Conservation (phyloP, 345 rosid genomes). For the Erucastrum elatum region DNA sequence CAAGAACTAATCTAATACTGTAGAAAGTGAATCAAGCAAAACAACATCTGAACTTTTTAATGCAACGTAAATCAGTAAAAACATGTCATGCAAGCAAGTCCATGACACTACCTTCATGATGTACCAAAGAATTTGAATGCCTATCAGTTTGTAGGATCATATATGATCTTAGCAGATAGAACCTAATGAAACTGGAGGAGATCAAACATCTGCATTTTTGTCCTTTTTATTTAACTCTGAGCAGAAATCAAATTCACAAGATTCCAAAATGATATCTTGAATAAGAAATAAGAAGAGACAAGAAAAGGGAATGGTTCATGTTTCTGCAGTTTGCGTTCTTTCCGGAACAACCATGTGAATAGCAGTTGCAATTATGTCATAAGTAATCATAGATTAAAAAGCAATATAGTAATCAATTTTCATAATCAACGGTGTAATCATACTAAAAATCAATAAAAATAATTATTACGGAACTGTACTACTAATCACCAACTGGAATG, state of each 20-base stretch:
- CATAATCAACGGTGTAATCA: background rate
- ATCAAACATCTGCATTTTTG: background rate
- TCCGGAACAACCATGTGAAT: slow-evolving; percentile 33
- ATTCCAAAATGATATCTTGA: background rate
- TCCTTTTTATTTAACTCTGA: background rate
- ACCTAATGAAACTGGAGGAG: background rate
- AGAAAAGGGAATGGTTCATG: slow-evolving; percentile 11
- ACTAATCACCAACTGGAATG: slow-evolving; percentile 30
- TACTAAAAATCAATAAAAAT: slow-evolving; percentile 7
- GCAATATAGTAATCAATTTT: background rate
- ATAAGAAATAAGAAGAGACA: background rate
- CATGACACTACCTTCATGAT: background rate
- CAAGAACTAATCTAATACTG: background rate
- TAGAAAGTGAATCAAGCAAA: background rate
- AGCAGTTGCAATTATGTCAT: slow-evolving; percentile 3
- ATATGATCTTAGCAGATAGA: background rate
- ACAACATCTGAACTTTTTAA: background rate
- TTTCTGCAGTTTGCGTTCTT: slow-evolving; percentile 20
- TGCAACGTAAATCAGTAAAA: background rate
- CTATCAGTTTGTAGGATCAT: slow-evolving; percentile 2
- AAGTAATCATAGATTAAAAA: slow-evolving; percentile 14
- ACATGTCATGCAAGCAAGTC: background rate
- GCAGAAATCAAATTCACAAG: slow-evolving; percentile 8
- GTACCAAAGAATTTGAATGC: background rate
- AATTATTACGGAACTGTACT: slow-evolving; percentile 35